Base-by-base conservation (phyloP, 2,329 filamentous ascomycete genomes). In the Fusarium sp. region DNA sequence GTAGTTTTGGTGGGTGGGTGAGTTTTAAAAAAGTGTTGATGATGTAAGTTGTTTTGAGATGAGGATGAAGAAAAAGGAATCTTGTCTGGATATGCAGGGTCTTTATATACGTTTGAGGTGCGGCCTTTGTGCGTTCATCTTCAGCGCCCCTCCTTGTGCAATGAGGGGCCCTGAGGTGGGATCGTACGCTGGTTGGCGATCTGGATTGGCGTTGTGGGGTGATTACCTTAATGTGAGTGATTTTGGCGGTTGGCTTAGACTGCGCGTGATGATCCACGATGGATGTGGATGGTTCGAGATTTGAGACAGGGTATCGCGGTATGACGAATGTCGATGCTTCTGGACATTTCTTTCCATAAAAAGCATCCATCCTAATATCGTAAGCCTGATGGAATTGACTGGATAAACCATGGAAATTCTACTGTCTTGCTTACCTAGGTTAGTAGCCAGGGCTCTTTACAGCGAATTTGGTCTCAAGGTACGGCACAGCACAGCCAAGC, bases 91-190 rank as follows among this genome's bases (percentile, higher is more conserved):
- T 56, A 45, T 62, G 56, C 58, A 52, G 29, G 48, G 58, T 47
- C 66, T 72, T 72, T 76, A 73, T 76, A 76, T 76, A 75, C 59
- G 42, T 25, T 57, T 23, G 17, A 50, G 56, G 31, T 61, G 58
- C 58, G 58, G 40, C 21, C 47, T 71, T 71, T 71, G 68, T 71
- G 68, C 68, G 61, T 50, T 33, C 17, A 49, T 54, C 45, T 49
- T 29, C 27, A 63, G 31, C 49, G 42, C 46, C 51, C 55, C 54
- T 71, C 66, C 63, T 18, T 58, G 47, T n/a, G 23, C 4, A 35
- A 59, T 63, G 59, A 67, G 65, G 64, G 65, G 65, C 55, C 58
- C 47, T 27, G 29, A 14, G 11, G 10, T 31, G 29, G 29, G 48
- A 47, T 33, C 42, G 42, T 37, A 50, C 40, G 25, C 53, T 63